Percentiles rank a stretch among this genome's conserved stretches.
Conservation (phyloP, 2,329 filamentous ascomycete genomes). For the Xylaria polymorpha region DNA sequence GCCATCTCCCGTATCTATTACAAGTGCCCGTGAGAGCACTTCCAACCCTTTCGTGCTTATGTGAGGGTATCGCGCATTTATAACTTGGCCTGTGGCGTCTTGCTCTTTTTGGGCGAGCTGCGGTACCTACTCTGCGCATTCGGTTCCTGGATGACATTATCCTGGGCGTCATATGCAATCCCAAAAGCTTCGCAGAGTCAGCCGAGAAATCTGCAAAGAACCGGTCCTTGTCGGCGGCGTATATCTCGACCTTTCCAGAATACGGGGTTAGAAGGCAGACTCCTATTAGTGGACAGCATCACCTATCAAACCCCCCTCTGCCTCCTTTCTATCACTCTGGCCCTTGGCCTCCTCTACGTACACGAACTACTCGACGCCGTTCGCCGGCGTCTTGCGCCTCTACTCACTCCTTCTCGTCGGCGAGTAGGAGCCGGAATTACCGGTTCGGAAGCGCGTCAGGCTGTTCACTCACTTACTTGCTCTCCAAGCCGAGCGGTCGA, state of each 20-base stretch:
- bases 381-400: conserved; percentile 46
- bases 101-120: conserved; percentile 50
- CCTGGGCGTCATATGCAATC: conserved; percentile 70
- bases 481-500: conserved; percentile 51
- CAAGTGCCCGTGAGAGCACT: conserved; percentile 11
- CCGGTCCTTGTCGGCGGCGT: conserved; percentile 69
- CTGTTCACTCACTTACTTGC: conserved; percentile 54
- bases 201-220: conserved; percentile 71
- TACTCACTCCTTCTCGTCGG: conserved; percentile 50
- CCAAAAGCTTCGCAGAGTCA: conserved; percentile 70
- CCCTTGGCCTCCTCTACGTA: conserved; percentile 66
- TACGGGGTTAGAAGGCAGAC: conserved; percentile 62
- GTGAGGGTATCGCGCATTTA: conserved; percentile 39
- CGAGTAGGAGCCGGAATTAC: conserved; percentile 52
- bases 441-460: conserved; percentile 54
- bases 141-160: conserved; percentile 65
- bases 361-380: conserved; percentile 61
- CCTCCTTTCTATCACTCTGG: conserved; percentile 58
- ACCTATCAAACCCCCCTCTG: conserved; percentile 68
- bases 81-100: conserved; percentile 52
- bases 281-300: conserved; percentile 75
- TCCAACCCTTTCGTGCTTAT: neutral
- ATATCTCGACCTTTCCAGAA: conserved; percentile 67
- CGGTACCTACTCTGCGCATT: conserved; percentile 60
- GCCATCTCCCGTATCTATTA: conserved; percentile 16